phyloP scores from a whole-genome alignment of 108 stramenopile species.

The Conticribra weissflogii region DNA sequence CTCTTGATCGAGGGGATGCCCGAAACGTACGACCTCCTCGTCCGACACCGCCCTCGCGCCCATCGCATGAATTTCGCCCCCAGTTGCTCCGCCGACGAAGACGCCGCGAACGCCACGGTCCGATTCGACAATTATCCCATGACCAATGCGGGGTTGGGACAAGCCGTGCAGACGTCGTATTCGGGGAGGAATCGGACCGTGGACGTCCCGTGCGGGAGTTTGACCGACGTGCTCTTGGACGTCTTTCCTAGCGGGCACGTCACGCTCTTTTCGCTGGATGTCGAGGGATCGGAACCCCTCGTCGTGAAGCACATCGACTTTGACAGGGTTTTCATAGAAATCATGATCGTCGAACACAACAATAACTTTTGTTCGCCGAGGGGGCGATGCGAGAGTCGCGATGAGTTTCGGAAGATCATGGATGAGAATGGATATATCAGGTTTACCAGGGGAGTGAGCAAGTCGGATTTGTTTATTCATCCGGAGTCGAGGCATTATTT shows the following conservation, averaged over 20 bases:
- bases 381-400: slow-evolving; percentile 20
- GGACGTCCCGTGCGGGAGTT: slow-evolving; percentile 46
- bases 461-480: slow-evolving; percentile 49
- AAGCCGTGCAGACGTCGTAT: slow-evolving; percentile 15
- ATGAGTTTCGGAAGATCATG: slow-evolving; percentile 28
- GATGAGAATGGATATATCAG: slow-evolving; percentile 30
- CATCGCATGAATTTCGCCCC: slow-evolving; percentile 47
- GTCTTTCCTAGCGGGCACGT: slow-evolving; percentile 18
- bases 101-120: slow-evolving; percentile 6
- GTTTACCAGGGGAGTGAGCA: slow-evolving; percentile 3
- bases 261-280: slow-evolving; percentile 56
- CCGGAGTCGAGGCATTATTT: slow-evolving; percentile 11
- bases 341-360: slow-evolving; percentile 48
- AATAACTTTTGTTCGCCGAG: slow-evolving; percentile 26
- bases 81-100: slow-evolving; percentile 11
- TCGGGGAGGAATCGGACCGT: slow-evolving; percentile 8
- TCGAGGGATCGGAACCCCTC: slow-evolving; percentile 52
- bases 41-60: slow-evolving; percentile 41
- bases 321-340: slow-evolving; percentile 35
- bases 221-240: slow-evolving; percentile 26
- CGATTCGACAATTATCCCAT: slow-evolving; percentile 21
- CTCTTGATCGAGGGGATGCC: slow-evolving; percentile 54
- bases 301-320: slow-evolving; percentile 56
- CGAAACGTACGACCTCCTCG: slow-evolving; percentile 7
- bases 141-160: slow-evolving; percentile 47